Conservation (phyloP, 495 filamentous ascomycete species). For the Lasiosphaeria miniovina region DNA sequence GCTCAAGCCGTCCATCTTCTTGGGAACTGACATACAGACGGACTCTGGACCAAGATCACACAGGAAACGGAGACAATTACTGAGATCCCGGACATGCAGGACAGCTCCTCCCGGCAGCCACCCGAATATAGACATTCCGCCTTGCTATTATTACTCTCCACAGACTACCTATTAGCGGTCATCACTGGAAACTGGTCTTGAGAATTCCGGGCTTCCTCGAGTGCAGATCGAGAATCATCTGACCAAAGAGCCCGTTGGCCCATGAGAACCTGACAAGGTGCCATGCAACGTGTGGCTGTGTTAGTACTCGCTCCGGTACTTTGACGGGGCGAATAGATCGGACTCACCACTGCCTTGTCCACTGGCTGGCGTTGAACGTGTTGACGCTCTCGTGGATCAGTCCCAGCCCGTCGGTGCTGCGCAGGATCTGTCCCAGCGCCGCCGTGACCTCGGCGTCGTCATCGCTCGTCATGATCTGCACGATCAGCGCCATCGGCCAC, state of each 20-base stretch:
- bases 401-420: constrained; percentile 54
- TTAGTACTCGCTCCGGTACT: constrained; percentile 16
- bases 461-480: constrained; percentile 39
- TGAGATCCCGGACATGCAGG: too few species aligned
- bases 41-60: too few species aligned
- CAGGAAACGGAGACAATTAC: too few species aligned
- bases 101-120: too few species aligned
- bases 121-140: too few species aligned
- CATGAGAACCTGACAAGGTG: constrained; percentile 54
- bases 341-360: constrained; percentile 58
- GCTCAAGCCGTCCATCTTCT: too few species aligned
- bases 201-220: constrained; percentile 40
- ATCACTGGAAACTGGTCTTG: constrained; percentile 37
- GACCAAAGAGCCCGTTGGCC: constrained; percentile 68
- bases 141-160: too few species aligned
- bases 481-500: constrained; percentile 60
- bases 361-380: constrained; percentile 45
- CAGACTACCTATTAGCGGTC: too few species aligned
- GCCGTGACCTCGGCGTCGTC: constrained; percentile 48
- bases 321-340: background rate
- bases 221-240: constrained; percentile 59
- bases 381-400: constrained; percentile 62
- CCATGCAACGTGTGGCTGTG: too few species aligned
- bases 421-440: constrained; percentile 45
- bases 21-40: too few species aligned